These are phyloP conservation scores for Albophoma yamanashiensis DNA, from an alignment of 2,329 filamentous ascomycete species.

Conservation along the genomic window DNA sequence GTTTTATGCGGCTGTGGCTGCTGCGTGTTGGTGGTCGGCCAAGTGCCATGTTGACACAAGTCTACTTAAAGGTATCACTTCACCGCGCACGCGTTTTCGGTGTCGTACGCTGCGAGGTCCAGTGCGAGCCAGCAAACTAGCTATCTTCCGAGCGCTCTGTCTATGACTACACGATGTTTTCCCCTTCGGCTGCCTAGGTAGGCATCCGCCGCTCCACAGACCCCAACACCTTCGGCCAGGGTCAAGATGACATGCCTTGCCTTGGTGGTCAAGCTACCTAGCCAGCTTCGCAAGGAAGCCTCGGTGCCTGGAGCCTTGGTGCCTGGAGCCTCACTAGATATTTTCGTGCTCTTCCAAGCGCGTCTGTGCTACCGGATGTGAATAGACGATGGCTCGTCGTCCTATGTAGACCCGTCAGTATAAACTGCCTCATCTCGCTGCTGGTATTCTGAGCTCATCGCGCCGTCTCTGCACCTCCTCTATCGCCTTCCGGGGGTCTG, in stretches of 20 bases:
- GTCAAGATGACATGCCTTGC: neutral
- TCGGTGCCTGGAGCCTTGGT: neutral
- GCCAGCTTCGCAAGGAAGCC: neutral
- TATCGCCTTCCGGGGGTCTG: slow-evolving; percentile 47
- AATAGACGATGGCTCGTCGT: neutral
- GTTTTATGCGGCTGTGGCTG: neutral
- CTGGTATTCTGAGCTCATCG: slow-evolving; percentile 37
- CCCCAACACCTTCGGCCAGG: neutral
- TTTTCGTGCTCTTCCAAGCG: neutral
- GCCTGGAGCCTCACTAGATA: neutral
- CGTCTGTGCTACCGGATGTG: neutral
- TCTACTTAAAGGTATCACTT: neutral
- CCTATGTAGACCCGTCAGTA: neutral
- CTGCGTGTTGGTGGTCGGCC: neutral
- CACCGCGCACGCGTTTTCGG: neutral
- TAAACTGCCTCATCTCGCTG: neutral
- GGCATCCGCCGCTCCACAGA: neutral
- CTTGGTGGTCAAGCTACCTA: neutral
- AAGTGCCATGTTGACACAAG: neutral
- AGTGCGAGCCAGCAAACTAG: neutral
- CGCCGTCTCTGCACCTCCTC: slow-evolving; percentile 44
- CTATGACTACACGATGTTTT: neutral
- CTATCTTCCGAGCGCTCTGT: neutral
- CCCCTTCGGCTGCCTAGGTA: no score
- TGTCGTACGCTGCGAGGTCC: neutral